Conservation (phyloP, 257 asterid genomes). For the Salvia miltiorrhiza region DNA sequence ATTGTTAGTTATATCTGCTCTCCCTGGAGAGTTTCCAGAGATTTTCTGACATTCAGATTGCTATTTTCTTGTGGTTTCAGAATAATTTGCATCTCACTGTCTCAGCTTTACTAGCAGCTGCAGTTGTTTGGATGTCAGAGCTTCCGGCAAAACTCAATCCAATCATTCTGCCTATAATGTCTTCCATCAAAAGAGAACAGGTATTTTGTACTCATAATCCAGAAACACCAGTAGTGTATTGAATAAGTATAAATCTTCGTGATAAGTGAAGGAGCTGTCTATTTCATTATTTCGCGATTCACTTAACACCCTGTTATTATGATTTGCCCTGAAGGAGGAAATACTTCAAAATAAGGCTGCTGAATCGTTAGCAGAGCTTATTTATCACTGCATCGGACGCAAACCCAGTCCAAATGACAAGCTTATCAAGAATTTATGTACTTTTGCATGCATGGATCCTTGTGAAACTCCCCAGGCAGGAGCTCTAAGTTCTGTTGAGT, state of each 20-base stretch:
- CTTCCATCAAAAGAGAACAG: conserved; percentile 95
- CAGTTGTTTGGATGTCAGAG: conserved; percentile 96
- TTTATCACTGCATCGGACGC: conserved; percentile 74
- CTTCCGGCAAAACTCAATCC: conserved; percentile 91
- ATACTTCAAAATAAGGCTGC: conserved; percentile 91
- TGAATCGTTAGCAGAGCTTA: conserved; percentile 93
- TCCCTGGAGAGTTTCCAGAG: neutral
- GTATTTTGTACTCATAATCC: conserved; percentile 23
- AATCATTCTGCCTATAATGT: conserved; percentile 87
- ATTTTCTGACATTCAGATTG: conserved; percentile 23
- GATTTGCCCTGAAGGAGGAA: conserved; percentile 70
- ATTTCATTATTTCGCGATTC: too few species aligned
- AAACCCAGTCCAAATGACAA: conserved; percentile 98
- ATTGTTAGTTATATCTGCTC: neutral
- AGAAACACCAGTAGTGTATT: too few species aligned
- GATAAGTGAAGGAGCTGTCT: too few species aligned
- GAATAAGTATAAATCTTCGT: too few species aligned
- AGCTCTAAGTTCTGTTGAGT: conserved; percentile 70
- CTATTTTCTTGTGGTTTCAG: conserved; percentile 49
- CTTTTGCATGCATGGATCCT: conserved; percentile 90
- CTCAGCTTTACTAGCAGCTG: conserved; percentile 90
- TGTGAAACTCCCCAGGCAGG: conserved; percentile 97
- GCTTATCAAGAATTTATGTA: conserved; percentile 78
- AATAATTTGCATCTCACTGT: conserved; percentile 86
- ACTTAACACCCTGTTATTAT: conserved; percentile 28